Conservation (phyloP, 1,284 basidiomycete species). For the Rhodotorula sp. region DNA sequence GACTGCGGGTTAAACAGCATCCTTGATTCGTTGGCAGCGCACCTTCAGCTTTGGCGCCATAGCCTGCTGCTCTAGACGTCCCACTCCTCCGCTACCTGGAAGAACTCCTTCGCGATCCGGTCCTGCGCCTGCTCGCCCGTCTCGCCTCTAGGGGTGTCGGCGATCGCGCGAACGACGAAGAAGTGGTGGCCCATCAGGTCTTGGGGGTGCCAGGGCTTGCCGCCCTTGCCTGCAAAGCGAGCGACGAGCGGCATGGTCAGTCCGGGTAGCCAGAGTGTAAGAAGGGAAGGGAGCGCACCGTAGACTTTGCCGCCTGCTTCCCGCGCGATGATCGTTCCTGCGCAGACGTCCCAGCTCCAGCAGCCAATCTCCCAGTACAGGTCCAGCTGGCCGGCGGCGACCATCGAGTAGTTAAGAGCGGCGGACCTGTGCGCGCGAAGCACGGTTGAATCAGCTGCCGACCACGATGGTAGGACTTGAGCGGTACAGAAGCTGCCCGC, state of each 20-base stretch:
- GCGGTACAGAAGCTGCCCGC: not conserved
- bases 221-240: slow-evolving; percentile 34
- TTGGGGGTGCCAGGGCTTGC: slow-evolving; percentile 40
- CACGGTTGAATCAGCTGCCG: not conserved
- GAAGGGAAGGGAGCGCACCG: slow-evolving; percentile 46
- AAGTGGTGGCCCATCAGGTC: slow-evolving; percentile 44
- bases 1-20: not conserved
- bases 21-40: not conserved
- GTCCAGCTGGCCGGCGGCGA: slow-evolving; percentile 72
- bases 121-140: slow-evolving; percentile 70
- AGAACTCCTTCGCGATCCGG: slow-evolving; percentile 78
- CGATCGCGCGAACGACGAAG: slow-evolving; percentile 45
- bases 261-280: not conserved
- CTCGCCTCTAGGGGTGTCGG: slow-evolving; percentile 52
- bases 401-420: slow-evolving; percentile 76
- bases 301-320: slow-evolving; percentile 81
- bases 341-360: slow-evolving; percentile 60
- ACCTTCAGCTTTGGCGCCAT: no score
- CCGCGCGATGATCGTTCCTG: slow-evolving; percentile 86
- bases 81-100: slow-evolving; percentile 71
- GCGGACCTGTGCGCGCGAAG: slow-evolving; percentile 51
- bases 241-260: not conserved
- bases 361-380: slow-evolving; percentile 90
- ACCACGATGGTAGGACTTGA: not conserved
- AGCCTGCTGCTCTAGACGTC: not conserved